A percentile compares a stretch with the other conserved stretches of the same genome.
Conservation (phyloP, 106 monocot genomes). For the Acorus gramineus region DNA sequence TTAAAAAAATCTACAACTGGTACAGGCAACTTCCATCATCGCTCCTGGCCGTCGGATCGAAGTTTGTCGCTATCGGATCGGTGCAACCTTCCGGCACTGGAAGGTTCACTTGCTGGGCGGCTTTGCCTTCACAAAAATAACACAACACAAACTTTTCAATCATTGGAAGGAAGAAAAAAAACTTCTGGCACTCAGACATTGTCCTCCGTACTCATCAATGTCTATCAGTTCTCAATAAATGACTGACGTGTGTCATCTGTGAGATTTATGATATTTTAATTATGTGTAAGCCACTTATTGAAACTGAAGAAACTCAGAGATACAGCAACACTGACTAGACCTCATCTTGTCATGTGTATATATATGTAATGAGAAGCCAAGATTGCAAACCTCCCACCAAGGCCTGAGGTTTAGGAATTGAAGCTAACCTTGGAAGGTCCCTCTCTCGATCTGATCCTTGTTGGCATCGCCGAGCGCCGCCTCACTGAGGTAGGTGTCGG, state of each 20-base stretch:
- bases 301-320: no score
- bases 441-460: slow-evolving; percentile 53
- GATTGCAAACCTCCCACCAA: no score
- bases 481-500: slow-evolving; percentile 81
- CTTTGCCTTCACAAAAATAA: slow-evolving; percentile 30
- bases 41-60: slow-evolving; percentile 68
- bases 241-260: no score
- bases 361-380: no score
- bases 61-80: slow-evolving; percentile 39
- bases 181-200: no score
- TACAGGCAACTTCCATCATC: slow-evolving; percentile 65
- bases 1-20: slow-evolving; percentile 1
- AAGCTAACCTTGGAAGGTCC: slow-evolving; percentile 63
- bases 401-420: not conserved
- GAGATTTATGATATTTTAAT: no score
- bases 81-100: slow-evolving; percentile 64
- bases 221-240: no score
- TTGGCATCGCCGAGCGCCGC: slow-evolving; percentile 95
- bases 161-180: no score
- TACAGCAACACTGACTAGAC: no score
- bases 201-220: no score
- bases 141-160: no score
- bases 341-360: not conserved
- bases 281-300: no score
- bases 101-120: slow-evolving; percentile 50